Evolutionary conservation across 345 rosid species (phyloP).

Genomic region (Linum trigynum): DNA sequence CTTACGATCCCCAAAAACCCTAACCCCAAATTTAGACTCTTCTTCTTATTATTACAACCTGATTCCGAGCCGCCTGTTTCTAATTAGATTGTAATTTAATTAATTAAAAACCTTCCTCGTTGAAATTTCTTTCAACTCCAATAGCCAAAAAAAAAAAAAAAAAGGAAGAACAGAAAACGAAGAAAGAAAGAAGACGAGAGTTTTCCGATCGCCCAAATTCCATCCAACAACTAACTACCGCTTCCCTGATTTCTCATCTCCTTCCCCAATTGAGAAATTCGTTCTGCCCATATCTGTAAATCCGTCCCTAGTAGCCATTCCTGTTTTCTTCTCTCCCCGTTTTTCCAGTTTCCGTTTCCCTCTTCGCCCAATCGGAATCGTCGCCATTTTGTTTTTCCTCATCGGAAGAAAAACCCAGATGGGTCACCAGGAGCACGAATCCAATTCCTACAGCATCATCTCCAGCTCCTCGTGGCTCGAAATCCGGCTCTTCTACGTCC

Average conservation of each 20-base stretch:
- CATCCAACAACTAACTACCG: too few species aligned
- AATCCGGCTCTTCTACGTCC: conserved; percentile 75
- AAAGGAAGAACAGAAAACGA: too few species aligned
- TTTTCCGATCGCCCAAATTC: too few species aligned
- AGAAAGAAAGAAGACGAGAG: too few species aligned
- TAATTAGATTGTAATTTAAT: too few species aligned
- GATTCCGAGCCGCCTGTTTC: neutral
- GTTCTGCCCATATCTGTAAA: too few species aligned
- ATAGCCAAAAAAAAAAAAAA: neutral
- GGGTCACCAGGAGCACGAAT: conserved; percentile 25
- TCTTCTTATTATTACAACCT: neutral
- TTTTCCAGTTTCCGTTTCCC: neutral
- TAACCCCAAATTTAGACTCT: neutral
- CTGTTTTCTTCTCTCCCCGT: too few species aligned
- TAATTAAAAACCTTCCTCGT: neutral
- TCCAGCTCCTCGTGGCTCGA: conserved; percentile 58
- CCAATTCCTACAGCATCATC: conserved; percentile 33
- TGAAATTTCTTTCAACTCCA: neutral
- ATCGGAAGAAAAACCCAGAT: conserved; percentile 1
- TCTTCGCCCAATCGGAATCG: neutral
- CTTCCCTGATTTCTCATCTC: too few species aligned
- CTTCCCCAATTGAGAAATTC: too few species aligned
- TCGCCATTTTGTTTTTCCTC: neutral
- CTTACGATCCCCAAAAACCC: neutral
- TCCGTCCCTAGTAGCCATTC: too few species aligned